Evolutionary conservation across 192 early-diverging fungal species (phyloP), one percentile per base, ranked within the genome.

Genomic region (Dissophora ornata): DNA sequence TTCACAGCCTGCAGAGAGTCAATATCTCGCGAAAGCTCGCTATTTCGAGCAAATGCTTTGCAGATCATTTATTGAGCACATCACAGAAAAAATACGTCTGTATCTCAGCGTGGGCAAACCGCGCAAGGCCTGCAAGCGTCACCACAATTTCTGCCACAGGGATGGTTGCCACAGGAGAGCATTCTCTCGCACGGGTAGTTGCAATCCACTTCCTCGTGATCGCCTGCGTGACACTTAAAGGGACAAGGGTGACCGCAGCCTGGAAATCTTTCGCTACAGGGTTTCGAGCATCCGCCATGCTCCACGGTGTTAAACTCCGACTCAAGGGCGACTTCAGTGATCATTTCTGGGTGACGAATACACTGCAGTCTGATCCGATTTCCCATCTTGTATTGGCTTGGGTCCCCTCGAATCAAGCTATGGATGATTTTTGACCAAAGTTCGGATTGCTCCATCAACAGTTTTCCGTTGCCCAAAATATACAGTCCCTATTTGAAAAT

Each of bases 401-500:
- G 53, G 18, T 71, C 67, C 19, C 50, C 58, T 12, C 30, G 52
- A 26, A 73, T 13, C 30, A 84, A 28, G 15, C 73, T 71, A 4
- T 46, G 57, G 12, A 86, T 71, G 40, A 86, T 83, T 34, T 58
- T 78, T 5, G 62, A 63, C 87, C 87, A 88, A 10, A 88, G 55
- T 4, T 70, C 66, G 22, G 81, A 83, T 34, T 73, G 56, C 33
- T 77, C 67, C 50, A 53, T 71, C 42, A 88, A 42, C 64, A 86
- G 48, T 16, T 60, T 61, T 0, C 67, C 87, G 47, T 88, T 88
- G 9, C 87, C 87, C 4, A 88, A 48, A 52, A 88, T 82, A 46
- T 86, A 88, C 70, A 88, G 57, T 1, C 87, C 87, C 81, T 85
- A 49, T n/a, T n/a, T n/a, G n/a, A n/a, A n/a, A n/a, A n/a, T n/a